phyloP scores from a whole-genome alignment of 2,329 filamentous ascomycete species.

The Fusarium nygamai region DNA sequence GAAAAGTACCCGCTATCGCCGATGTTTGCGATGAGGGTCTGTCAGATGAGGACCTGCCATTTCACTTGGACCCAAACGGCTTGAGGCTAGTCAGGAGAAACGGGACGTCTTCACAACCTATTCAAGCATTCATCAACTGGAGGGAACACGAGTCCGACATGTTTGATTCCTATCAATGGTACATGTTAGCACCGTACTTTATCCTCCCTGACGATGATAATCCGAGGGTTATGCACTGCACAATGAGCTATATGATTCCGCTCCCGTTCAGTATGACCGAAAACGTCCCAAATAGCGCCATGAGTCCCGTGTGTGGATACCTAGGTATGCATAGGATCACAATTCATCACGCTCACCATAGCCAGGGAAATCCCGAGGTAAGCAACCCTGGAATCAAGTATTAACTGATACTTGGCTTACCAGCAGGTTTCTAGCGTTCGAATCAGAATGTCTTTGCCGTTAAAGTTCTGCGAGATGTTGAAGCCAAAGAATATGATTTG shows the following conservation, averaged over 20 bases:
- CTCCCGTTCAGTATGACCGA: background rate
- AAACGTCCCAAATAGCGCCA: background rate
- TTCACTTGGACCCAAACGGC: fast-evolving
- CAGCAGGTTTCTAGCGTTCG: fast-evolving
- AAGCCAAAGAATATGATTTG: background rate
- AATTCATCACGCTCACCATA: background rate
- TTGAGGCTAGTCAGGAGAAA: background rate
- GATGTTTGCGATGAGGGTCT: background rate
- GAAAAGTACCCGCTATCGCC: background rate
- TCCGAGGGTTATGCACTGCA: fast-evolving
- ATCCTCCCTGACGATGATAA: background rate
- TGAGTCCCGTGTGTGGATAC: background rate
- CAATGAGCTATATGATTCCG: background rate
- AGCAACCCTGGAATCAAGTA: background rate
- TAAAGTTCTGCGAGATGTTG: background rate
- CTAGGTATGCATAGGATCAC: background rate
- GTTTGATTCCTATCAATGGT: background rate
- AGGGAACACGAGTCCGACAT: background rate
- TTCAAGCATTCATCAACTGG: background rate
- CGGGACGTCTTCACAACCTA: background rate
- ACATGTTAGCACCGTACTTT: background rate
- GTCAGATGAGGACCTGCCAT: background rate
- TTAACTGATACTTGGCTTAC: background rate
- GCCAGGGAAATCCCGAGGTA: background rate
- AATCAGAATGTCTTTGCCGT: background rate